Evolutionary conservation across 2,329 filamentous ascomycete genomes (phyloP).

Genomic region (Phoma sp.): DNA sequence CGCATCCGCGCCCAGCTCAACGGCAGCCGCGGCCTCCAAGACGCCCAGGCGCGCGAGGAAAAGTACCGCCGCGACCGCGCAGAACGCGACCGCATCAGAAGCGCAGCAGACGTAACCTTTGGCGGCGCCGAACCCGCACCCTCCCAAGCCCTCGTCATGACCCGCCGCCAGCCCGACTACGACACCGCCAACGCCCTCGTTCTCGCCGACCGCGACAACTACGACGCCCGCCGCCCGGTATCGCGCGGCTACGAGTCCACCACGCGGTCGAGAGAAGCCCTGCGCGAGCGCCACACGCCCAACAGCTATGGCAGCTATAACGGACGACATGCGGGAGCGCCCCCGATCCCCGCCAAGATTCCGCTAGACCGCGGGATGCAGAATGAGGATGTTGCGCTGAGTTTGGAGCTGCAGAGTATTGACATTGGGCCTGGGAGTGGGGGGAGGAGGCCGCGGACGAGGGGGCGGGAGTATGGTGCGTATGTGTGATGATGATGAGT

Average conservation of each 20-base stretch:
- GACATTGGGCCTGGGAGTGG: conserved; percentile 51
- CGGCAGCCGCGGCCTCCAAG: conserved; percentile 57
- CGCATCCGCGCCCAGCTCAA: conserved; percentile 58
- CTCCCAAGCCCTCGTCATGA: conserved; percentile 41
- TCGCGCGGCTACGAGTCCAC: conserved; percentile 37
- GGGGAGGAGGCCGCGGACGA: conserved; percentile 26
- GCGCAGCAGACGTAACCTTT: conserved; percentile 38
- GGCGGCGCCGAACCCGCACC: conserved; percentile 21
- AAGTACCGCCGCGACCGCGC: conserved; percentile 43
- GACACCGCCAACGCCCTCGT: conserved; percentile 24
- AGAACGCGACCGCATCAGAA: conserved; percentile 43
- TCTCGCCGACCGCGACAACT: conserved; percentile 28
- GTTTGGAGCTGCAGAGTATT: conserved; percentile 71
- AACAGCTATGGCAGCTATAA: conserved; percentile 32
- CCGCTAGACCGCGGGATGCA: conserved; percentile 54
- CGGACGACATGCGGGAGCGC: conserved; percentile 49
- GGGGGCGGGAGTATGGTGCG: conserved; percentile 7
- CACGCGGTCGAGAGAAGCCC: conserved; percentile 24
- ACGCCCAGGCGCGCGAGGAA: conserved; percentile 41
- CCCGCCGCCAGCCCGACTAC: conserved; percentile 30
- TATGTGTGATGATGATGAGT: neutral
- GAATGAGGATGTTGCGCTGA: conserved; percentile 63
- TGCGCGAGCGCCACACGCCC: conserved; percentile 47
- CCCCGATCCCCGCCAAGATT: conserved; percentile 75
- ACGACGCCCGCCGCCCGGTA: conserved; percentile 34